Evolutionary conservation across 441 rosid species (phyloP).

Genomic region (Adansonia gregorii): DNA sequence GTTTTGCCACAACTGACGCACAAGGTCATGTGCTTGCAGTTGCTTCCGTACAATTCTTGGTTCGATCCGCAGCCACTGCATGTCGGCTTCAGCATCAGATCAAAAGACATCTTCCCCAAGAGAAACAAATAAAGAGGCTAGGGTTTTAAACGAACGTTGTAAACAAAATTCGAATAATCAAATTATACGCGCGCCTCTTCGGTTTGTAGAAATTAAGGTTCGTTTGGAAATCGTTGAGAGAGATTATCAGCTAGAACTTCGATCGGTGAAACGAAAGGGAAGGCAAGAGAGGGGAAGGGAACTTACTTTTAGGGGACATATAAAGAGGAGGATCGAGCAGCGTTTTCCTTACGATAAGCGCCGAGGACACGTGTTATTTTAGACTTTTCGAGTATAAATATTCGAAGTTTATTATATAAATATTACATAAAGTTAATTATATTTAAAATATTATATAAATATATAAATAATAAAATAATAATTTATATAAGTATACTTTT

Average conservation of each 20-base stretch:
- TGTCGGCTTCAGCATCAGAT: conserved; percentile 64
- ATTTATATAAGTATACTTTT: too few species aligned
- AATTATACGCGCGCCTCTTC: neutral
- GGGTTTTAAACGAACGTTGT: too few species aligned
- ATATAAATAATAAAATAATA: too few species aligned
- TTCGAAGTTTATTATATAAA: too few species aligned
- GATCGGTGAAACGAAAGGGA: neutral
- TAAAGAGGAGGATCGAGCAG: neutral
- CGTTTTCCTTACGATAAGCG: neutral
- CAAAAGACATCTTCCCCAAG: conserved; percentile 53
- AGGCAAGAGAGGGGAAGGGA: neutral
- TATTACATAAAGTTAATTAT: too few species aligned
- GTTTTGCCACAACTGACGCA: conserved; percentile 76
- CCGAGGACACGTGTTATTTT: neutral
- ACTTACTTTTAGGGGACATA: too few species aligned
- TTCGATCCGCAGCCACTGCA: conserved; percentile 70
- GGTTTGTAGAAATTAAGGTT: neutral
- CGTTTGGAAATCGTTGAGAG: neutral
- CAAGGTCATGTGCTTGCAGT: conserved; percentile 79
- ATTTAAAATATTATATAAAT: too few species aligned
- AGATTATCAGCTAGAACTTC: neutral
- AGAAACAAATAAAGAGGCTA: neutral
- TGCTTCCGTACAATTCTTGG: conserved; percentile 70
- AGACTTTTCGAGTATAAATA: neutral
- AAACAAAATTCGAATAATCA: neutral